A percentile compares a stretch with the other conserved stretches of the same genome.
Evolutionary conservation across 2,329 filamentous ascomycete species (phyloP).

Genomic region (Elsinoe batatas): DNA sequence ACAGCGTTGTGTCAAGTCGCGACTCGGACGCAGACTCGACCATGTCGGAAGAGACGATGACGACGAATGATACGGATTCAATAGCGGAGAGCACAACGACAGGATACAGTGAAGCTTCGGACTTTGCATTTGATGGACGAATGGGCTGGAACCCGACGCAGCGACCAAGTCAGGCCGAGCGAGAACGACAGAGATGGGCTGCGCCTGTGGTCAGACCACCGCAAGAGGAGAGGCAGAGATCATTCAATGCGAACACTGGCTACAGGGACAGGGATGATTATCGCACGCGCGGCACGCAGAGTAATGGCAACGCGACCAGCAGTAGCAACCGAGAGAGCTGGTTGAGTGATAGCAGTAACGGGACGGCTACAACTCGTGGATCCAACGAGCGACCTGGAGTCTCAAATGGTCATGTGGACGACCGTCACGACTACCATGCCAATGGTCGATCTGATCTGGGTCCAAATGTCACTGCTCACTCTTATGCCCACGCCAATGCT

Average conservation of each 20-base stretch:
- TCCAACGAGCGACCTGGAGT: not conserved
- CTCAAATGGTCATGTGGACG: not conserved
- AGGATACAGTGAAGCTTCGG: slow-evolving; percentile 9
- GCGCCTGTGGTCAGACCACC: slow-evolving; percentile 1
- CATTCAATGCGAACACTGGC: not conserved
- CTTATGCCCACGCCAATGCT: not conserved
- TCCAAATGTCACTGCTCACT: not conserved
- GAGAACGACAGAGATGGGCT: slow-evolving; percentile 9
- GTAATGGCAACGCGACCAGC: not conserved
- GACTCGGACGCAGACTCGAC: slow-evolving; percentile 7
- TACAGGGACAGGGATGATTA: not conserved
- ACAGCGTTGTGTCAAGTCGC: slow-evolving; percentile 9
- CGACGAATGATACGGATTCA: slow-evolving; percentile 6
- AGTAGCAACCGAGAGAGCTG: slow-evolving; percentile 7
- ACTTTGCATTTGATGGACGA: slow-evolving; percentile 16
- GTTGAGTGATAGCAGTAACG: slow-evolving; percentile 9
- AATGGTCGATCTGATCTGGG: no score
- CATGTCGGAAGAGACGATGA: slow-evolving; percentile 10
- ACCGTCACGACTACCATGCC: no score
- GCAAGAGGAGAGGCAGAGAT: not conserved
- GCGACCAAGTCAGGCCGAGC: slow-evolving; percentile 7
- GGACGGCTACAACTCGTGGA: not conserved
- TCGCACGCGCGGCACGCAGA: not conserved
- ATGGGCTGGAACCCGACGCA: slow-evolving; percentile 15
- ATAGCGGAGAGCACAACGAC: slow-evolving; percentile 14